Evolutionary conservation across 202 grass and related monocot species (phyloP), one percentile per base, ranked within the genome.

Genomic region (Bolboschoenoplectus hybrid): DNA sequence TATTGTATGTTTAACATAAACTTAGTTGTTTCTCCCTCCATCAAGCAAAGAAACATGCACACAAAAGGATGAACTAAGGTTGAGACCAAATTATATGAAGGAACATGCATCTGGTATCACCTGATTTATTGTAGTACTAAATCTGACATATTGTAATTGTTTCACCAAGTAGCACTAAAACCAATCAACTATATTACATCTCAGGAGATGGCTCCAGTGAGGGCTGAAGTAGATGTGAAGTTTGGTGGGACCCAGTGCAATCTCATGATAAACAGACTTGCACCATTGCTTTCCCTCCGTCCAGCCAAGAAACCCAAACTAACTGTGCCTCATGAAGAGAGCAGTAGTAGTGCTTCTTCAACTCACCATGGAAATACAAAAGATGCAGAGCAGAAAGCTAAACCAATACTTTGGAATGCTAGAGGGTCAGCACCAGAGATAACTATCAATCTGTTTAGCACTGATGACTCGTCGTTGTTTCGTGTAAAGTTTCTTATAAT

Each of bases 251-350:
- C 67, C 20, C 88, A 89, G 79, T 94, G 91, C 84, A 98, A 98
- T 67, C 67, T 98, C 73, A 91, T 92, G 91, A 82, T 92, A 81
- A 92, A 90, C 91, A 98, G 90, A 91, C 91, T 98, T 85, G 89
- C 87, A 81, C 93, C 96, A 74, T 76, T 93, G 85, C 85, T 98
- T 85, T 85, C 81, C 45, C 68, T 94, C 57, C 87, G 85, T 38
- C 63, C 89, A 63, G 87, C 89, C 83, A 94, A 95, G 88, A 95
- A 92, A 84, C 32, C 63, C 7, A 92, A 94, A 86, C 80, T 81
- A 6, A 62, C 87, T 87, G 89, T 93, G 88, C 84, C 91, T 91
- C 73, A 2, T 88, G 91, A 93, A 58, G 92, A 81, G 87, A 56
- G 86, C 85, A 90, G 88, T 63, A 80, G 66, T 89, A 83, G 36